Evolutionary conservation across 805 yeast species (phyloP), one percentile per base, ranked within the genome.

Genomic region (Lipomyces spencermartinsiae): DNA sequence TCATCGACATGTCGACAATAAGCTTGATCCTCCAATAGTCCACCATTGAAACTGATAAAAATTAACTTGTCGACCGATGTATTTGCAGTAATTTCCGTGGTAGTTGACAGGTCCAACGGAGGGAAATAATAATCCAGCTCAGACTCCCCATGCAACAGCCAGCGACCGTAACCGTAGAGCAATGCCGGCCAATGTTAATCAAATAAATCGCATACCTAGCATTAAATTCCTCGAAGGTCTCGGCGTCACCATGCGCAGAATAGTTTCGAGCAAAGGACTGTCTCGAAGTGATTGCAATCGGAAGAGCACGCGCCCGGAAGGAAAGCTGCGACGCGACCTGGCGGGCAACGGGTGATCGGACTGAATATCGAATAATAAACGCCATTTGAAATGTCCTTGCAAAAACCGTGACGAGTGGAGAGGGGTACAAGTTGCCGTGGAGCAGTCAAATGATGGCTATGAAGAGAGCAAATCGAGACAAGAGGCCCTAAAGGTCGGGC

Each of bases 201-300:
- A 43, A 62, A 49, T 19, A 54, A 59, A 55, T 35, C 75, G 67
- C 85, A 72, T 85, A 87, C 89, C 92, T 85, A 71, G 86, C 85
- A 64, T 97, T 92, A 85, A 92, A 93, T 83, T 93, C 97, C 83
- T 93, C 98, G 74, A 91, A 93, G 64, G 97, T 88, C 84, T 93
- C 98, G 80, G 91, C 97, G 74, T 89, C 91, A n/a, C 49, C 49
- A 79, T 91, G 96, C 74, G 84, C 89, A 67, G 83, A 90, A 85
- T 91, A 93, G 76, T 84, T 84, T 87, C 97, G 87, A 67, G 82
- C 74, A 56, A 64, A 62, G 64, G 63, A 69, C 56, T 74, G 76
- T 43, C 68, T 66, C 35, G 71, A 66, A 35, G 69, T 66, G 14
- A 71, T 69, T 65, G 73, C 43, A 62, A 68, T 67, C 68, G 71